Percentiles rank a stretch among this genome's conserved stretches.
Conservation (phyloP, 495 filamentous ascomycete species). For the Sabuloglossum arenarium region DNA sequence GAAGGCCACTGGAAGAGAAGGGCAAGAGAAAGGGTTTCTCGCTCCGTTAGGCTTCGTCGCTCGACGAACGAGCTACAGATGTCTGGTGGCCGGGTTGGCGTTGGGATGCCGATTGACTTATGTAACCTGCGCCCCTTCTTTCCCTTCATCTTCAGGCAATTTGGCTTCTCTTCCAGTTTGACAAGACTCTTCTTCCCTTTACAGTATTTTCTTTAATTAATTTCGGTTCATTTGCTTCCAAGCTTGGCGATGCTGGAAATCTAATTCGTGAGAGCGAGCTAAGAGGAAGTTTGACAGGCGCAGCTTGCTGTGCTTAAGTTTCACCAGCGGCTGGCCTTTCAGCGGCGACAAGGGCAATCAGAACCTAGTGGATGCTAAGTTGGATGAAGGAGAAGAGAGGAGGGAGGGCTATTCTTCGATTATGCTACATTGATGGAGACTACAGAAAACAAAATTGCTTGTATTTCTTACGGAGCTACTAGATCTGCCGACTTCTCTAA, state of each 20-base stretch:
- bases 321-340: not conserved
- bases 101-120: not conserved
- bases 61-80: not conserved
- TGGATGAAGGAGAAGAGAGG: not conserved
- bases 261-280: conserved; percentile 2
- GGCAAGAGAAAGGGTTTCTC: conserved; percentile 93
- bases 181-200: not conserved
- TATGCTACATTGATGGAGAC: not conserved
- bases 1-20: conserved; percentile 90
- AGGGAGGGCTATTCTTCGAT: not conserved
- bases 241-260: conserved; percentile 1
- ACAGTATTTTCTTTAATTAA: conserved; percentile 1
- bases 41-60: conserved; percentile 44
- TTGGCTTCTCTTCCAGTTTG: not conserved
- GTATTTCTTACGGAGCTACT: not conserved
- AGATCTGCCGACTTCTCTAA: not conserved
- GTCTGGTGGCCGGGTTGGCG: not conserved
- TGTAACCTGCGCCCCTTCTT: not conserved
- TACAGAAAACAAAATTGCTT: not conserved
- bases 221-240: conserved; percentile 1
- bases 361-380: not conserved
- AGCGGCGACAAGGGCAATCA: not conserved
- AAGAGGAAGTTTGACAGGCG: not conserved
- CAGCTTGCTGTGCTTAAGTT: not conserved
- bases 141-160: not conserved